Conservation (phyloP, 495 filamentous ascomycete species). For the Aspergillus steynii region DNA sequence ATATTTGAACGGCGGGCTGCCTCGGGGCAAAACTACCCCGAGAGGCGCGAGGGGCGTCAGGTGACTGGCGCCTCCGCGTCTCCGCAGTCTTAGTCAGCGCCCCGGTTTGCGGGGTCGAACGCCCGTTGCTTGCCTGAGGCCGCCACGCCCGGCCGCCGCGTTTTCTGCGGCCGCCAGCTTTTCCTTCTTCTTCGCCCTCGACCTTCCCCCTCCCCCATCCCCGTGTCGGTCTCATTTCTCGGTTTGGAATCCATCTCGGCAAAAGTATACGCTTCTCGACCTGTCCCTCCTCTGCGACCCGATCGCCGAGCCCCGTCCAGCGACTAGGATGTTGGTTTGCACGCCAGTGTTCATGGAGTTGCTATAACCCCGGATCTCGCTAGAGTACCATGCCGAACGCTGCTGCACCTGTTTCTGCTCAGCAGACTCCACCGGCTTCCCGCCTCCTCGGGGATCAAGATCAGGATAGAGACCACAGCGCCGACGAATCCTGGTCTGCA, state of each 20-base stretch:
- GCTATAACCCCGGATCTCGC: conserved; percentile 30
- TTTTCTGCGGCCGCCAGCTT: conserved; percentile 14
- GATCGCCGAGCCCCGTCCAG: conserved; percentile 10
- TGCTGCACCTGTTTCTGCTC: conserved; percentile 24
- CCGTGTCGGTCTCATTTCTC: conserved; percentile 7
- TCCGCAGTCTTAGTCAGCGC: conserved; percentile 5
- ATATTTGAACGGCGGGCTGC: conserved; percentile 12
- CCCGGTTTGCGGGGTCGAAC: conserved; percentile 25
- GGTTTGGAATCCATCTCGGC: conserved; percentile 3
- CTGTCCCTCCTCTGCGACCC: neutral
- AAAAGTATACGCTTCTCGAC: neutral
- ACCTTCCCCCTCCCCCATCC: conserved; percentile 15
- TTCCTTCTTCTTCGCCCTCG: conserved; percentile 20
- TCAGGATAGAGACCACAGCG: conserved; percentile 36
- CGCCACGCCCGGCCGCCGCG: conserved; percentile 5
- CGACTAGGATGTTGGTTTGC: conserved; percentile 21
- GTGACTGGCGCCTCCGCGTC: neutral
- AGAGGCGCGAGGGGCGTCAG: conserved; percentile 6
- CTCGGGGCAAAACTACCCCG: conserved; percentile 40
- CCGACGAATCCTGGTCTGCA: conserved; percentile 39
- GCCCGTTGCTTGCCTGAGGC: conserved; percentile 31
- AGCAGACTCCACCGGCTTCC: conserved; percentile 29
- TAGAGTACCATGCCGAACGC: conserved; percentile 45
- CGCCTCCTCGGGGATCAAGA: conserved; percentile 24
- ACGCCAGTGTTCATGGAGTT: conserved; percentile 25